A percentile compares a stretch with the other conserved stretches of the same genome.
These are phyloP conservation scores for Fonsecaea nubica DNA, from an alignment of 2,329 filamentous ascomycete genomes.

Conservation along the genomic window DNA sequence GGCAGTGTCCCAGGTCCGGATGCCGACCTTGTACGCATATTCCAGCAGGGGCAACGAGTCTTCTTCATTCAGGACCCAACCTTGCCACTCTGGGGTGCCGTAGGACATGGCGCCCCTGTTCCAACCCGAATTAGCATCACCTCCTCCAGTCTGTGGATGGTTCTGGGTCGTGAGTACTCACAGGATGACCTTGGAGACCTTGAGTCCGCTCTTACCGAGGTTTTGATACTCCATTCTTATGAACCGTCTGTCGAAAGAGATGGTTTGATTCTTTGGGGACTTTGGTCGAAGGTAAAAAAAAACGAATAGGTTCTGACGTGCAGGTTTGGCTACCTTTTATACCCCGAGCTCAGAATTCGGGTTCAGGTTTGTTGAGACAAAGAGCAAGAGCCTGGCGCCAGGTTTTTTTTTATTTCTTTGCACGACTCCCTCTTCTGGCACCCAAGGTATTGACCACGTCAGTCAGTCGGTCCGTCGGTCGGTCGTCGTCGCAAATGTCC, in stretches of 20 bases:
- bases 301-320: too few species aligned
- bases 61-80: conserved; percentile 40
- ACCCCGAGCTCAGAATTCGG: neutral
- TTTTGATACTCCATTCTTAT: conserved; percentile 56
- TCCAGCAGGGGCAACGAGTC: conserved; percentile 39
- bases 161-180: conserved; percentile 3
- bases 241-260: neutral
- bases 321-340: neutral
- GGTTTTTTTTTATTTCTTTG: too few species aligned
- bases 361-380: too few species aligned
- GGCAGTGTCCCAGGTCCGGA: conserved; percentile 44
- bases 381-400: too few species aligned
- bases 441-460: too few species aligned
- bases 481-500: too few species aligned
- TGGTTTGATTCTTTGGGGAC: too few species aligned
- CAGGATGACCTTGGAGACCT: conserved; percentile 39
- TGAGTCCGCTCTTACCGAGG: conserved; percentile 40
- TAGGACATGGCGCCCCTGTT: conserved; percentile 53
- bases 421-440: too few species aligned
- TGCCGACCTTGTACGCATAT: conserved; percentile 42
- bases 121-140: neutral
- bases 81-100: conserved; percentile 44
- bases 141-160: too few species aligned
- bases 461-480: too few species aligned
- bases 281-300: too few species aligned